Percentiles rank a stretch among this genome's conserved stretches.
These are phyloP conservation scores for Botrytis fabae DNA, from an alignment of 2,329 filamentous ascomycete species.

Conservation along the genomic window DNA sequence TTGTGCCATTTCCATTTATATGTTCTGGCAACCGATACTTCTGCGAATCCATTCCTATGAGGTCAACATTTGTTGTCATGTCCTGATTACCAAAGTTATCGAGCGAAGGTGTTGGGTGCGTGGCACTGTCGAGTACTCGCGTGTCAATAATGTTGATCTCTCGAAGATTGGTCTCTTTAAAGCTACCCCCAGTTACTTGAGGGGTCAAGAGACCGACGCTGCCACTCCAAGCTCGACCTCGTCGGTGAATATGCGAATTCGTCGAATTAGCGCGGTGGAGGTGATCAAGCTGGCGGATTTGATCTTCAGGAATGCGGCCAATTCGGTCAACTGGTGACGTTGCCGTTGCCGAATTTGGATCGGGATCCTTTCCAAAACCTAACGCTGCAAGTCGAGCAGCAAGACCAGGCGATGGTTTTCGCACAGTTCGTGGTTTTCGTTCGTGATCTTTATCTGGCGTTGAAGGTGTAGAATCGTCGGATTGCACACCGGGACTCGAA, in stretches of 20 bases:
- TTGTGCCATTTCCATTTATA: slow-evolving; percentile 66
- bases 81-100: slow-evolving; percentile 34
- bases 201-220: slow-evolving; percentile 47
- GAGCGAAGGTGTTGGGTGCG: slow-evolving; percentile 33
- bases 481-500: slow-evolving; percentile 19
- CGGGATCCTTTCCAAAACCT: slow-evolving; percentile 52
- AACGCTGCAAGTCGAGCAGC: slow-evolving; percentile 65
- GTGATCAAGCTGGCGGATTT: slow-evolving; percentile 68
- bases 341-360: slow-evolving; percentile 27
- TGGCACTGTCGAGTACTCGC: slow-evolving; percentile 33
- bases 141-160: slow-evolving; percentile 33
- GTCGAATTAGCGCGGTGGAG: slow-evolving; percentile 60
- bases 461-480: slow-evolving; percentile 25
- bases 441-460: slow-evolving; percentile 29
- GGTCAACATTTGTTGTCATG: slow-evolving; percentile 41
- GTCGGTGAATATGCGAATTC: slow-evolving; percentile 56
- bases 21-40: slow-evolving; percentile 75
- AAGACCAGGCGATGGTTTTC: slow-evolving; percentile 64
- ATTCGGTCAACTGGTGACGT: slow-evolving; percentile 49
- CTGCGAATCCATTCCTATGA: slow-evolving; percentile 67
- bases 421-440: slow-evolving; percentile 39
- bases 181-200: slow-evolving; percentile 37
- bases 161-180: slow-evolving; percentile 27
- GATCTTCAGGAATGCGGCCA: slow-evolving; percentile 69
- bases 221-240: slow-evolving; percentile 72